phyloP scores from a whole-genome alignment of 345 rosid species.

The Alliaria petiolata region DNA sequence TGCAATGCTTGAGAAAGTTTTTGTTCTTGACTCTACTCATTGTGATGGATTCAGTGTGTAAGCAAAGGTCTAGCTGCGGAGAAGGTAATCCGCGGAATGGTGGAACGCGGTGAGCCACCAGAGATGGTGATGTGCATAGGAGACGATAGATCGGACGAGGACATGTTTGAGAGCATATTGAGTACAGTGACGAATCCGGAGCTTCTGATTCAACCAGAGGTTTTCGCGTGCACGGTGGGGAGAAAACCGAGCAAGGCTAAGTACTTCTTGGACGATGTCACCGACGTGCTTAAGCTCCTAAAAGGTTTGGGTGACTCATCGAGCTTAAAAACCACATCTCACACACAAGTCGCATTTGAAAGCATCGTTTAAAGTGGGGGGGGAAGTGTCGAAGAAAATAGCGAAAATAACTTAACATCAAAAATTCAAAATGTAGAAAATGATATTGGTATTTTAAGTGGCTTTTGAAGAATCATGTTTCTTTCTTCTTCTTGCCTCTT shows the following conservation, averaged over 20 bases:
- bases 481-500: neutral
- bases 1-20: neutral
- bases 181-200: constrained; percentile 44
- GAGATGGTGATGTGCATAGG: constrained; percentile 83
- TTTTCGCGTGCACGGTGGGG: constrained; percentile 81
- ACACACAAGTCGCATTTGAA: constrained; percentile 56
- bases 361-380: constrained; percentile 40
- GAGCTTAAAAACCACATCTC: constrained; percentile 29
- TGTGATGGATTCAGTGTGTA: constrained; percentile 47
- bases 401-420: constrained; percentile 15
- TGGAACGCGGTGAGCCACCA: constrained; percentile 45
- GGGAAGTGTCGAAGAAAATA: neutral
- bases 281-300: constrained; percentile 60
- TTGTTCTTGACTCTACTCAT: neutral
- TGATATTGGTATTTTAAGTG: neutral
- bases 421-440: constrained; percentile 1
- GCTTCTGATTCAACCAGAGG: constrained; percentile 52
- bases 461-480: neutral
- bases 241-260: constrained; percentile 80
- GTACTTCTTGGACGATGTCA: constrained; percentile 63
- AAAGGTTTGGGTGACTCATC: constrained; percentile 59
- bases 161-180: constrained; percentile 75
- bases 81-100: constrained; percentile 51
- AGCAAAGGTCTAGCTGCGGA: constrained; percentile 76
- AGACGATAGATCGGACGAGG: constrained; percentile 86